Evolutionary conservation across 306 rosid species (phyloP), one percentile per base, ranked within the genome.

Genomic region (Glycine soja): DNA sequence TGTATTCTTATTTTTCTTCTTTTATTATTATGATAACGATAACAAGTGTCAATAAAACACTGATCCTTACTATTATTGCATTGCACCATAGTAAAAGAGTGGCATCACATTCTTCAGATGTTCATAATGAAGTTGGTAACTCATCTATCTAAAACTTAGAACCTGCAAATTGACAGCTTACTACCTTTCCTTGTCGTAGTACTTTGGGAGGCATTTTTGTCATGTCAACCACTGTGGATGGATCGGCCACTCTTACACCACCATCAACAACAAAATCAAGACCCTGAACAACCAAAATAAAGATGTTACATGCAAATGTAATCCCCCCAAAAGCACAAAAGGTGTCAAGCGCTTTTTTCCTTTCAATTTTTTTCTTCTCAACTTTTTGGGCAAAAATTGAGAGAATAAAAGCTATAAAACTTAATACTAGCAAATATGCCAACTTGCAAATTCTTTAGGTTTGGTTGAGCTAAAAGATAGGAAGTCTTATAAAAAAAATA

Each of bases 181-280:
- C 81, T 89, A 95, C 99, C 99, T 93, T 95, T 87, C 99, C 99
- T 82, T 90, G 85, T 58, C 99, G 88, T 59, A 87, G 81, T 72
- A 95, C 89, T 86, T 75, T 89, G 8, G 97, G 94, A 85, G 99
- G 99, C 71, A 77, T 54, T 76, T 85, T 87, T 0, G 93, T 90
- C 97, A 95, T 89, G 90, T 95, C 97, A 81, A 93, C 97, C 82
- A 95, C 97, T 11, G 97, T 95, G 82, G 97, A 93, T 36, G 97
- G 95, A 79, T 95, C 94, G 3, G 99, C 99, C 81, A 95, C 86
- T 86, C 99, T 89, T 54, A 91, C 72, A 59, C 97, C 97, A 14
- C 95, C 97, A 88, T 91, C 94, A 65, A 95, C 90, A 78, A 95
- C 93, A 84, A 95, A 93, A 92, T 95, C 97, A 81, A 95, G 97